Base-by-base conservation (phyloP, 2,329 filamentous ascomycete species). In the Diaporthe humulicola region DNA sequence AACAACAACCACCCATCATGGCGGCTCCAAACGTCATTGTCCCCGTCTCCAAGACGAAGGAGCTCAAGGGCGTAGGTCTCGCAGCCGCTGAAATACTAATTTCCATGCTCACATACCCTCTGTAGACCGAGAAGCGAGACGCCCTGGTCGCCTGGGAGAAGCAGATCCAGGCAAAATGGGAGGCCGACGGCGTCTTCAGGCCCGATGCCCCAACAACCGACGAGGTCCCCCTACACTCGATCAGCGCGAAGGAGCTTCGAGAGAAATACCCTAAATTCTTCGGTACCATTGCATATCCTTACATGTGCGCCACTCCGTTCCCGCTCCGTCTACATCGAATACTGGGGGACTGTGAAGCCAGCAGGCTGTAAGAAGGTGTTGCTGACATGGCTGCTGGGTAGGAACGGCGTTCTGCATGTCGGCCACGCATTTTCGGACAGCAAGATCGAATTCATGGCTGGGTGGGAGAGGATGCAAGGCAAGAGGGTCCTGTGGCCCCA, bases 381-480 rank as follows among this genome's bases (percentile, higher is more conserved):
- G 30, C 70, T 72, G 57, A 72, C 70, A 64, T 42, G n/a, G 57
- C 1, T 54, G 30, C 33, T 56, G 70, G 22, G 95, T 84, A 95
- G 95, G 93, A 98, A 97, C 85, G 95, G 95, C 77, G 94, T 92
- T 75, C 89, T 97, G 36, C 96, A 98, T 82, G 95, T 94, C 42
- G 97, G 97, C 30, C 97, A 99, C 87, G 93, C 92, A 79, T 98
- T 99, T 85, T 97, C 95, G 30, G 92, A 94, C 76, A 94, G 91
- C 81, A 99, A 99, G 86, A 92, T 98, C 79, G 97, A 99, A 85
- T 99, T 98, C 84, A 93, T 92, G 74, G 91, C 93, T 33, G 95
- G 96, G 57, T 96, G 95, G 82, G 93, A 94, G 61, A 90, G 96
- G 73, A 97, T 98, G 95, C 91, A 95, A 83, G 97, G 97, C 81